Conservation (phyloP, 2,329 filamentous ascomycete genomes). For the Ceratocystis destructans region DNA sequence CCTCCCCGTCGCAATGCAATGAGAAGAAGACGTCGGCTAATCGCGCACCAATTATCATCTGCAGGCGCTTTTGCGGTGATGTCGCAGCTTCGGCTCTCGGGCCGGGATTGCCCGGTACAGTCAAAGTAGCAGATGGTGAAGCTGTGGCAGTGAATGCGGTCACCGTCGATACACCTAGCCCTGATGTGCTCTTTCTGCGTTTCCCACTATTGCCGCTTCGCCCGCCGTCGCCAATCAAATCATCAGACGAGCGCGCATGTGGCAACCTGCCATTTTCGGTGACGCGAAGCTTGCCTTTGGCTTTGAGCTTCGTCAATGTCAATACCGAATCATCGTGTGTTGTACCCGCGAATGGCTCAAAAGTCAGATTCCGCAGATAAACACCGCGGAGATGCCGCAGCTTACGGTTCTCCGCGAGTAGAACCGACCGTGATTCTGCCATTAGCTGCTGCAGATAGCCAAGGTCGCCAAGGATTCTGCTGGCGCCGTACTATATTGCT, state of each 20-base stretch:
- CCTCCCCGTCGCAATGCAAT: constrained; percentile 47
- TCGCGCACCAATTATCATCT: constrained; percentile 57
- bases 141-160: not conserved
- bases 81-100: constrained; percentile 29
- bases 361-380: constrained; percentile 71
- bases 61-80: constrained; percentile 55
- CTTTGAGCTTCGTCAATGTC: constrained; percentile 41
- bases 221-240: constrained; percentile 20
- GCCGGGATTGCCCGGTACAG: constrained; percentile 29
- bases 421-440: constrained; percentile 31
- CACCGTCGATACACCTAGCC: not conserved
- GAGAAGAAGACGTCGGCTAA: constrained; percentile 84
- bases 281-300: constrained; percentile 32
- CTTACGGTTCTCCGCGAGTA: constrained; percentile 65
- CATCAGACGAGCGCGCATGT: constrained; percentile 42
- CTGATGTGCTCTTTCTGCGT: constrained; percentile 54
- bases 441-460: not conserved
- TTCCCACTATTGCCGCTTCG: constrained; percentile 21
- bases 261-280: constrained; percentile 37
- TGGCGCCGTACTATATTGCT: not conserved
- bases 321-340: constrained; percentile 69
- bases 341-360: constrained; percentile 40
- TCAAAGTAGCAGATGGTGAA: not conserved
- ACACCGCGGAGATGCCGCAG: constrained; percentile 78
- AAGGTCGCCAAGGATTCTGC: not conserved